phyloP scores from a whole-genome alignment of 352 stramenopile species.

The Globisporangium paddicum region DNA sequence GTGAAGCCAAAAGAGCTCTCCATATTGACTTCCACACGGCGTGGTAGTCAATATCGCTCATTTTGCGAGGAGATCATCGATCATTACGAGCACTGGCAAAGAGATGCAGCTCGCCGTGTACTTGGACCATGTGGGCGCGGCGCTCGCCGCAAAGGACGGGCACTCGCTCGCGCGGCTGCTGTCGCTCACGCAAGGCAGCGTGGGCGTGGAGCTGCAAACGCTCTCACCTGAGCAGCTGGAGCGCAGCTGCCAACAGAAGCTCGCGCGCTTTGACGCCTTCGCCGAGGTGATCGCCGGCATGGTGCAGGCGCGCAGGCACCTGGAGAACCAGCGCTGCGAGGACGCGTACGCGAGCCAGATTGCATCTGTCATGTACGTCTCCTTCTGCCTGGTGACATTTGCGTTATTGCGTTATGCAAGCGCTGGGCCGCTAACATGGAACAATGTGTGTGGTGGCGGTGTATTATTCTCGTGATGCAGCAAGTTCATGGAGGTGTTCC shows the following conservation, averaged over 20 bases:
- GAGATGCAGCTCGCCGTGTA: slow-evolving; percentile 59
- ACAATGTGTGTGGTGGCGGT: neutral
- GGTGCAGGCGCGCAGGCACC: slow-evolving; percentile 57
- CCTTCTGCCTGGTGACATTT: neutral
- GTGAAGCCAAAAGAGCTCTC: no score
- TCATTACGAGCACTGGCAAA: neutral
- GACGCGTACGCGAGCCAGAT: slow-evolving; percentile 71
- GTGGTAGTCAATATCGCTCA: no score
- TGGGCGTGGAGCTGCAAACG: slow-evolving; percentile 32
- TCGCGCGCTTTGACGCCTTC: slow-evolving; percentile 51
- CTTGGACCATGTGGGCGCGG: slow-evolving; percentile 50
- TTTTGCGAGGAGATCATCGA: neutral
- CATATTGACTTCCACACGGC: no score
- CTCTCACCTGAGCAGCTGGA: slow-evolving; percentile 48
- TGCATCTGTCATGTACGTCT: slow-evolving; percentile 52
- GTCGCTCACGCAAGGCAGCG: slow-evolving; percentile 26
- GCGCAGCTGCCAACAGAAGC: slow-evolving; percentile 45
- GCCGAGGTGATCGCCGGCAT: slow-evolving; percentile 58
- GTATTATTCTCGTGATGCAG: slow-evolving; percentile 15
- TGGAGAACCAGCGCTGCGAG: slow-evolving; percentile 33
- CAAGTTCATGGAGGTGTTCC: slow-evolving; percentile 87
- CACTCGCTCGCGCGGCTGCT: slow-evolving; percentile 48
- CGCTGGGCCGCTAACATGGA: neutral
- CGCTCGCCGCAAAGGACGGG: slow-evolving; percentile 47
- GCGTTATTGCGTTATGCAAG: neutral